A percentile compares a stretch with the other conserved stretches of the same genome.
Conservation (phyloP, 2,329 filamentous ascomycete genomes). For the Hymenoscyphus fructigenus region DNA sequence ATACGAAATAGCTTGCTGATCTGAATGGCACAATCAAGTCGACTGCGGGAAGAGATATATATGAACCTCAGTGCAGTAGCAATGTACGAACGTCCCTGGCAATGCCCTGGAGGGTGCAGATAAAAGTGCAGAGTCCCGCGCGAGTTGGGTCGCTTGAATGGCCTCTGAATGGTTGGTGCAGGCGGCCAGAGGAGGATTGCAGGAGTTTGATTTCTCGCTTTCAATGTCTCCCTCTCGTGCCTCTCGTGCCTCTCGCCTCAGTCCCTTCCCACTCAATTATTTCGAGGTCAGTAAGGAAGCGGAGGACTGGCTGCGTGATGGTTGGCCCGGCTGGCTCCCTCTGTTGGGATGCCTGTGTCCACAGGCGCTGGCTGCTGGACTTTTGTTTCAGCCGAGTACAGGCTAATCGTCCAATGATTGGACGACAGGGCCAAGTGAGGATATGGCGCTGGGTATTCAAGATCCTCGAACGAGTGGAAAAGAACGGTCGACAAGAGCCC, state of each 20-base stretch:
- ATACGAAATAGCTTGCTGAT: slow-evolving; percentile 4
- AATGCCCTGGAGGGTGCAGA: background rate
- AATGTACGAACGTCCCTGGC: background rate
- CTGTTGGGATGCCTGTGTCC: slow-evolving; percentile 6
- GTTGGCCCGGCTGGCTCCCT: slow-evolving; percentile 24
- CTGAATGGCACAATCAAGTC: background rate
- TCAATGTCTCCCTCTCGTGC: slow-evolving; percentile 10
- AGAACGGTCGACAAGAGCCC: background rate
- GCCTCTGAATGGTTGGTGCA: slow-evolving; percentile 10
- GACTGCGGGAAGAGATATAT: slow-evolving; percentile 16
- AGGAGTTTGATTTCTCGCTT: slow-evolving; percentile 10
- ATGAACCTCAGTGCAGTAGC: slow-evolving; percentile 9
- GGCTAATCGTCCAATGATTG: background rate
- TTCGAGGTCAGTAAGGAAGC: slow-evolving; percentile 28
- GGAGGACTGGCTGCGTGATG: slow-evolving; percentile 15
- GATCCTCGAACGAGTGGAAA: slow-evolving; percentile 9
- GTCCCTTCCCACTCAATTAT: slow-evolving; percentile 19
- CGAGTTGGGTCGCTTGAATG: slow-evolving; percentile 3
- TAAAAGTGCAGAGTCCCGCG: slow-evolving; percentile 1
- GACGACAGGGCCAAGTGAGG: slow-evolving; percentile 1
- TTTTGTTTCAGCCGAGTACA: slow-evolving; percentile 17
- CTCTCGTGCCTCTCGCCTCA: slow-evolving; percentile 5
- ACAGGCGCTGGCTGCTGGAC: slow-evolving; percentile 14
- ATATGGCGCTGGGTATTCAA: slow-evolving; percentile 18
- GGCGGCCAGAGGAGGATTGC: slow-evolving; percentile 11